Evolutionary conservation across 192 early-diverging fungal species (phyloP).

Genomic region (Podila minutissima): DNA sequence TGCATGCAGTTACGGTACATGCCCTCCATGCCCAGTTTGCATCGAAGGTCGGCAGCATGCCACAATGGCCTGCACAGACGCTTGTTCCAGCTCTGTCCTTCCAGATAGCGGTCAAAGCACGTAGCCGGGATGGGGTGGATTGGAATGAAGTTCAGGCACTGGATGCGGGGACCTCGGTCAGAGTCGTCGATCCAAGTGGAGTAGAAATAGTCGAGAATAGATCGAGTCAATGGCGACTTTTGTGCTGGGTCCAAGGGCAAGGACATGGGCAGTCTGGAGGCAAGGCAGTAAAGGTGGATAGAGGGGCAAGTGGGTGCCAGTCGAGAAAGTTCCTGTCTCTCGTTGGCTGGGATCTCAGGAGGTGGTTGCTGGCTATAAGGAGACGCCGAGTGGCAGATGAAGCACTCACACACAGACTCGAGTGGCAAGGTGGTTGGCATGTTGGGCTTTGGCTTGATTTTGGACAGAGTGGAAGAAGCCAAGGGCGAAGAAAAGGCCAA

Average conservation of each 20-base stretch:
- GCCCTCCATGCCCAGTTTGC: constrained; percentile 44
- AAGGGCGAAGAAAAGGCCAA: constrained; percentile 18
- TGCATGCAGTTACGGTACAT: constrained; percentile 52
- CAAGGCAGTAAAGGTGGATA: constrained; percentile 44
- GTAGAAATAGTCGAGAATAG: constrained; percentile 47
- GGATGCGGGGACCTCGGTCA: constrained; percentile 21
- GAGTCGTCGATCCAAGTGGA: constrained; percentile 40
- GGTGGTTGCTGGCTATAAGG: constrained; percentile 38
- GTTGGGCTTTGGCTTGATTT: constrained; percentile 40
- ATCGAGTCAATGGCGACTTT: constrained; percentile 41
- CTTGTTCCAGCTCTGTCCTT: constrained; percentile 45
- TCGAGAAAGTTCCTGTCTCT: constrained; percentile 34
- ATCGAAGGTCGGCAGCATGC: constrained; percentile 47
- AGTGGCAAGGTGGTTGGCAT: constrained; percentile 44
- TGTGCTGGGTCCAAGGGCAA: constrained; percentile 34
- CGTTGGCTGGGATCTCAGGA: constrained; percentile 31
- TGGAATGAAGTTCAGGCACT: constrained; percentile 51
- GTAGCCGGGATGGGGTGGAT: constrained; percentile 46
- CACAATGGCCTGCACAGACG: constrained; percentile 42
- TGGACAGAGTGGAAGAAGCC: constrained; percentile 9
- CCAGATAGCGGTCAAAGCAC: constrained; percentile 42
- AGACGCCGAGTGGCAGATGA: constrained; percentile 39
- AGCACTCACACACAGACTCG: constrained; percentile 45
- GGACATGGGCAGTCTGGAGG: constrained; percentile 43
- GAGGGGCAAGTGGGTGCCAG: constrained; percentile 43